Conservation (phyloP, 345 rosid genomes). For the Combretum micranthum region DNA sequence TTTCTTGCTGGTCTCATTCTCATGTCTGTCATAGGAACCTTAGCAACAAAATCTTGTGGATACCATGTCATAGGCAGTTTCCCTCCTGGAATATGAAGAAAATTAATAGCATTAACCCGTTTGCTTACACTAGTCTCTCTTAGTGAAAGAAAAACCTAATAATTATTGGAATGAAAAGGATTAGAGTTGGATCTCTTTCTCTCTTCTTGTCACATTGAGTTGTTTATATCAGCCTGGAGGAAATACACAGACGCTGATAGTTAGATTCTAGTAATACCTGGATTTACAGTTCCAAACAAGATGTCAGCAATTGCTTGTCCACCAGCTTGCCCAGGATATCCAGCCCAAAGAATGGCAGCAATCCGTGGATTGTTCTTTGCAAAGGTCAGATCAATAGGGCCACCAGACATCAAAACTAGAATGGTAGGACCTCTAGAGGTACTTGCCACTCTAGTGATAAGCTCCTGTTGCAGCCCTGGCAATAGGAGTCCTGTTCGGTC, state of each 20-base stretch:
- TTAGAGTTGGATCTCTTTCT: background rate
- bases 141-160: too few relatives aligned
- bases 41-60: conserved; percentile 63
- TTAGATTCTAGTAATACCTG: conserved; percentile 31
- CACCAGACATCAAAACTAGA: conserved; percentile 74
- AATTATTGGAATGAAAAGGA: background rate
- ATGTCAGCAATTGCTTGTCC: conserved; percentile 80
- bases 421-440: conserved; percentile 65
- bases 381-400: conserved; percentile 75
- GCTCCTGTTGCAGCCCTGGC: conserved; percentile 77
- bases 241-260: too few relatives aligned
- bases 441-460: conserved; percentile 59
- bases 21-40: conserved; percentile 88
- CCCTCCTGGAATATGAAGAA: conserved; percentile 42
- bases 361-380: conserved; percentile 77
- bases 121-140: too few relatives aligned
- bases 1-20: conserved; percentile 53
- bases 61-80: conserved; percentile 95
- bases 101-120: too few relatives aligned
- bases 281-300: conserved; percentile 71
- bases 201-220: too few relatives aligned
- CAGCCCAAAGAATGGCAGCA: conserved; percentile 87
- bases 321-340: conserved; percentile 97
- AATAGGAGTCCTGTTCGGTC: conserved; percentile 64
- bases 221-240: too few relatives aligned